A percentile compares a stretch with the other conserved stretches of the same genome.
Evolutionary conservation across 1,139 yeast species (phyloP).

Genomic region (Sugiyamaella pinicola): DNA sequence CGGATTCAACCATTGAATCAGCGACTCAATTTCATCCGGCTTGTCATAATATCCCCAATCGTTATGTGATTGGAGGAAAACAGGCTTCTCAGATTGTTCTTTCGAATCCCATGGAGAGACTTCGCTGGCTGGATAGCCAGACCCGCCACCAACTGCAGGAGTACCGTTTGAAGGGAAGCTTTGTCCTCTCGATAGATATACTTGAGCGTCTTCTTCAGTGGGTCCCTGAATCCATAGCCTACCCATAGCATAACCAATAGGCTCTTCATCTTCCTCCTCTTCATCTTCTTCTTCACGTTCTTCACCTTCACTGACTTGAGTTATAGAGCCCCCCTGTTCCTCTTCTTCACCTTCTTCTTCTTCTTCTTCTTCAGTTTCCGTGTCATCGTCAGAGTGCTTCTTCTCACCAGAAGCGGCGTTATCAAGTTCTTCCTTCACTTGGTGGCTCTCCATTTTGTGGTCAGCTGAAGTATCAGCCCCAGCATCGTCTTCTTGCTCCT

Average conservation of each 20-base stretch:
- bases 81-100: slow-evolving; percentile 68
- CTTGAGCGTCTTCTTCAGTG: slow-evolving; percentile 57
- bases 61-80: slow-evolving; percentile 53
- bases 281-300: slow-evolving; percentile 1
- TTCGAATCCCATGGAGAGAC: slow-evolving; percentile 45
- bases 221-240: slow-evolving; percentile 96
- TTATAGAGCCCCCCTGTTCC: not conserved
- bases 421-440: not conserved
- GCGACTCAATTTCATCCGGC: slow-evolving; percentile 57
- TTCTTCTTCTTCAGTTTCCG: slow-evolving; percentile 10
- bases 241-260: slow-evolving; percentile 74
- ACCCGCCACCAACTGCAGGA: not conserved
- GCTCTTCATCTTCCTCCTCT: slow-evolving; percentile 30
- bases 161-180: slow-evolving; percentile 5
- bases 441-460: not conserved
- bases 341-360: not conserved
- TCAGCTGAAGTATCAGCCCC: not conserved
- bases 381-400: not conserved
- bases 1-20: slow-evolving; percentile 69
- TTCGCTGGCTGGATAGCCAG: slow-evolving; percentile 23
- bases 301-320: not conserved
- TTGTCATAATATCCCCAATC: slow-evolving; percentile 76
- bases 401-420: not conserved
- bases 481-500: slow-evolving; percentile 3
- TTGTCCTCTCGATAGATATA: slow-evolving; percentile 42